Evolutionary conservation across 768 basidiomycete genomes (phyloP).

Genomic region (Auriscalpium orientale): DNA sequence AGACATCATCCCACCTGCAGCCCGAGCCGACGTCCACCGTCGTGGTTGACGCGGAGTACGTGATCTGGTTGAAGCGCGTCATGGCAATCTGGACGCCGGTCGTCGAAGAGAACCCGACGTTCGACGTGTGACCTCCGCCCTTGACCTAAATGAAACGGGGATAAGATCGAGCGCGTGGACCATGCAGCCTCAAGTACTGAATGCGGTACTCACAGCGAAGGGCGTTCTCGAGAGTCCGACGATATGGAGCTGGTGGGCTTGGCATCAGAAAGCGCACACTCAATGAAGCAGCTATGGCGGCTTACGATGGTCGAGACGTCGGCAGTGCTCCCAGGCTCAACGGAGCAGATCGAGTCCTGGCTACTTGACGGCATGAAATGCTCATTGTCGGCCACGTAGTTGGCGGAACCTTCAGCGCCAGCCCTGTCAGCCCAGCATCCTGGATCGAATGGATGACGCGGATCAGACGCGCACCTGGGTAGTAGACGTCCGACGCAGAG

Average conservation of each 20-base stretch:
- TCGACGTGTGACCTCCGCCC: conserved; percentile 20
- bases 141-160: conserved; percentile 11
- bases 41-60: not conserved
- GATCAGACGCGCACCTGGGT: not conserved
- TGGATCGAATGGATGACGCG: too few relatives aligned
- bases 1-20: conserved; percentile 22
- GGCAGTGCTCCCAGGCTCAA: not conserved
- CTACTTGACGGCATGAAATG: not conserved
- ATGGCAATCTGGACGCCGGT: conserved; percentile 21
- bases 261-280: not conserved
- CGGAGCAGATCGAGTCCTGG: conserved; percentile 1
- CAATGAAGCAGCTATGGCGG: not conserved
- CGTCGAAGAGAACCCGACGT: conserved; percentile 20
- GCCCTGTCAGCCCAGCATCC: too few relatives aligned
- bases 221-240: conserved; percentile 4
- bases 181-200: not conserved
- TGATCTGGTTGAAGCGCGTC: conserved; percentile 12
- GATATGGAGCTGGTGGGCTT: not conserved
- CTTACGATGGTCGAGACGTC: conserved; percentile 3
- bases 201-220: not conserved
- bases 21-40: conserved; percentile 17
- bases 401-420: not conserved
- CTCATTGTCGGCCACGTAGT: not conserved
- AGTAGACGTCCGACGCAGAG: not conserved
- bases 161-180: not conserved